phyloP scores from a whole-genome alignment of 257 asterid genomes.

The Solanum clarkiae region DNA sequence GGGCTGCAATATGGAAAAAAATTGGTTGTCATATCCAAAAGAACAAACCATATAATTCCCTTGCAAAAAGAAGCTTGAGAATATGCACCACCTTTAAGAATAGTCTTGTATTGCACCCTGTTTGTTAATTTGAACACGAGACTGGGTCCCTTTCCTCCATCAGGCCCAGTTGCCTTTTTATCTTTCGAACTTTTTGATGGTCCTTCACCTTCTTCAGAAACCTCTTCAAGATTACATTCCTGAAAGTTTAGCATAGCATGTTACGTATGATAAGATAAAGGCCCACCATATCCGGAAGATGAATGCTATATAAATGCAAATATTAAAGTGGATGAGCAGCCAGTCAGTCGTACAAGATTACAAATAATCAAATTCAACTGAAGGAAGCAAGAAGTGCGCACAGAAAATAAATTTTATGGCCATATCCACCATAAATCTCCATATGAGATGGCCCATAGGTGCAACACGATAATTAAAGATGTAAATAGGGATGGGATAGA shows the following conservation, averaged over 20 bases:
- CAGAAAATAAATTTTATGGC: not conserved
- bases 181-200: constrained; percentile 86
- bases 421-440: not conserved
- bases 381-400: not conserved
- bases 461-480: not conserved
- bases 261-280: not conserved
- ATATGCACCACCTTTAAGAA: constrained; percentile 53
- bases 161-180: constrained; percentile 78
- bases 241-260: constrained; percentile 7
- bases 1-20: constrained; percentile 12
- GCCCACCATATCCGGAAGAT: not conserved
- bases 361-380: not conserved
- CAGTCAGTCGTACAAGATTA: not conserved
- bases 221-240: constrained; percentile 97
- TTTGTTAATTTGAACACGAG: constrained; percentile 69
- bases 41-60: not conserved
- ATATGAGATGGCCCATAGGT: not conserved
- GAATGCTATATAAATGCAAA: not conserved
- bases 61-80: not conserved
- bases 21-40: not conserved
- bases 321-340: not conserved
- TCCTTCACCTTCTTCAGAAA: constrained; percentile 72
- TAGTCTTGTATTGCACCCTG: constrained; percentile 85
- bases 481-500: not conserved
- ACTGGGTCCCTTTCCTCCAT: constrained; percentile 50